Base-by-base conservation (phyloP, 805 yeast species). In the Kodamaea neixiangensis region DNA sequence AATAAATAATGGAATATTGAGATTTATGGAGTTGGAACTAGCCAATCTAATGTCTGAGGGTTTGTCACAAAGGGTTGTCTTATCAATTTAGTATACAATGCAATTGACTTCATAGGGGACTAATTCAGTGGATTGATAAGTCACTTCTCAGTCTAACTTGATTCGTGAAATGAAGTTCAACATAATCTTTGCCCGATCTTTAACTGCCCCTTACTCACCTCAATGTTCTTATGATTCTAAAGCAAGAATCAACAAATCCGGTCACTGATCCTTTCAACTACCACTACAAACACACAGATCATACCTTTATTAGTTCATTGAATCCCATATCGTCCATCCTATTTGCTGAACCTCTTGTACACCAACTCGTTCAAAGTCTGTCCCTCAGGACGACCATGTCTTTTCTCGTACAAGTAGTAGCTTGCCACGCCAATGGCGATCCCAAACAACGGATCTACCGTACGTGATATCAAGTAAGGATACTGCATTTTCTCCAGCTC, bases 371-470 rank as follows among this genome's bases (percentile, higher is more conserved):
- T 76, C 59, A 87, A 66, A 2, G 77, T 66, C 54, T 85, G 89
- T 10, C 89, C 90, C 46, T 75, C 77, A 31, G 76, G 75, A 56
- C 88, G 73, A 2, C 79, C 81, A 1, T 75, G 75, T 57, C 87
- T 73, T 52, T 62, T 67, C 62, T 87, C 96, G 56, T 84, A 83
- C 7, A 83, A 68, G 55, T 79, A 84, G 63, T 83, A 87, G 3
- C 90, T 81, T 6, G 79, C 67, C 0, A 78, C 75, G 1, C 96
- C 96, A 1, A 86, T 76, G 0, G 74, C 62, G 2, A 86, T 59
- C 2, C 87, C 92, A 54, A 85, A 78, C 2, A 85, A 21, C 4
- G 93, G 90, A 62, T 87, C 96, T 7, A 78, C 63, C 54, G 73
- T 69, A 59, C 86, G 77, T 13, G 80, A 75, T 11, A 81, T 69